Evolutionary conservation across 106 monocot genomes (phyloP), one percentile per base, ranked within the genome.

Genomic region (Triglochin maritima): DNA sequence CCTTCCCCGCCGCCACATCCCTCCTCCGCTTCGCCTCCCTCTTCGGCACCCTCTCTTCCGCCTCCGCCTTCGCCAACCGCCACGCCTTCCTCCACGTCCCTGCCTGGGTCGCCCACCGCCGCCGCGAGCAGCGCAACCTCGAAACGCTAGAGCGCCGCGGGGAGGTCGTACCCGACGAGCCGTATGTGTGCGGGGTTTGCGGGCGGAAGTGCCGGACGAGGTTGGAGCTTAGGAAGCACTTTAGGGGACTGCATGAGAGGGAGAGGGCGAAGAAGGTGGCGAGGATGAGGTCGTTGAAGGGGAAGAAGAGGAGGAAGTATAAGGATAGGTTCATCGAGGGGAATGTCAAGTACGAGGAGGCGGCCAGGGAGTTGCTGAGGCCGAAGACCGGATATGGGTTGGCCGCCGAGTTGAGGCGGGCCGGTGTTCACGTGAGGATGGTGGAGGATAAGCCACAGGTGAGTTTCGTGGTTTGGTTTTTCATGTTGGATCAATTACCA

Each of bases 21-120:
- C 88, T 91, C 83, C 75, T 69, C 66, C 78, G 55, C 45, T 69
- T 88, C 44, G 87, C 91, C 42, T 65, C 70, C 12, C 78, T 80
- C 66, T 84, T 91, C 80, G 96, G 96, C 71, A 76, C 60, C 74
- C 80, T 96, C 15, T 64, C 83, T 57, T 75, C 73, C 52, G 63
- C 88, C 53, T 83, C 85, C 45, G 96, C 96, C 60, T 96, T 86
- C 78, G 96, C 96, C 71, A 96, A 96, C 80, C 87, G 81, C 69
- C 95, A 95, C 76, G 90, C 95, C 62, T 96, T 96, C 83, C 45
- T 76, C 65, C 90, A 96, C 78, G 85, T 96, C 61, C 95, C 90
- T 16, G 58, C 47, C 13, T 86, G 95, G 90, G 81, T 96, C 74
- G 49, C 78, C 72, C 71, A 75, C 11, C 64, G 85, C 61, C 90